Percentiles rank a stretch among this genome's conserved stretches.
Evolutionary conservation across 2,329 filamentous ascomycete species (phyloP).

Genomic region (Cytospora leucostoma): DNA sequence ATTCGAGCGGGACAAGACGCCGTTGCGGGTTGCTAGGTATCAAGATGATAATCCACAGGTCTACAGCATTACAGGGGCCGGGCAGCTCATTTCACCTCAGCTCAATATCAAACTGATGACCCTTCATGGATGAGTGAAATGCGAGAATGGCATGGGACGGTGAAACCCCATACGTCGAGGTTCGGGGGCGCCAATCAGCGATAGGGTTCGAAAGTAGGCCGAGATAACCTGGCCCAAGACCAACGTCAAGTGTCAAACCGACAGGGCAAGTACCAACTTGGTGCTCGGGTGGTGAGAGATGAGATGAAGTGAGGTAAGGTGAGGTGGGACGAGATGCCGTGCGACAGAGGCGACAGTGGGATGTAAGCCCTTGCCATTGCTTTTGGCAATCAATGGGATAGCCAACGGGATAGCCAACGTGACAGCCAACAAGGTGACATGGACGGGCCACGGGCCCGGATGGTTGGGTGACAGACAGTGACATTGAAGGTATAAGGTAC

Average conservation of each 20-base stretch:
- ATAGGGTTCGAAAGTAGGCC: slow-evolving; percentile 1
- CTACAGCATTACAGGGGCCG: background rate
- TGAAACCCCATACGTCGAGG: slow-evolving; percentile 1
- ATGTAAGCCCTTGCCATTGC: slow-evolving; percentile 25
- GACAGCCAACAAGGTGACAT: slow-evolving; percentile 48
- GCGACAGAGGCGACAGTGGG: slow-evolving; percentile 29
- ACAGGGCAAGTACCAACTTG: slow-evolving; percentile 12
- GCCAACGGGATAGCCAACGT: slow-evolving; percentile 47
- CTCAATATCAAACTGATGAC: slow-evolving; percentile 2
- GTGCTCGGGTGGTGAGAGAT: slow-evolving; percentile 4
- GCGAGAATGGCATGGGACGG: slow-evolving; percentile 2
- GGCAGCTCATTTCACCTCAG: slow-evolving; percentile 3
- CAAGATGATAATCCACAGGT: background rate
- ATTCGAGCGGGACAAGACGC: slow-evolving; percentile 9
- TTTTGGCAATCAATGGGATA: slow-evolving; percentile 30
- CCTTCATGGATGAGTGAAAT: background rate
- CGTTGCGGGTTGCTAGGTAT: slow-evolving; percentile 2
- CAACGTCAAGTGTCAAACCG: slow-evolving; percentile 1
- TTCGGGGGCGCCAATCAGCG: slow-evolving; percentile 4
- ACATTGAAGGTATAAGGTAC: slow-evolving; percentile 25
- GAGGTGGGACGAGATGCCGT: slow-evolving; percentile 30
- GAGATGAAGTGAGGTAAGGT: slow-evolving; percentile 11
- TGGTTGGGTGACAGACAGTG: slow-evolving; percentile 47
- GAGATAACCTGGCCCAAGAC: slow-evolving; percentile 1
- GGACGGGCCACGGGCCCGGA: slow-evolving; percentile 50